These are phyloP conservation scores for Hypoxylon perforatum DNA, from an alignment of 495 filamentous ascomycete genomes.

Conservation along the genomic window DNA sequence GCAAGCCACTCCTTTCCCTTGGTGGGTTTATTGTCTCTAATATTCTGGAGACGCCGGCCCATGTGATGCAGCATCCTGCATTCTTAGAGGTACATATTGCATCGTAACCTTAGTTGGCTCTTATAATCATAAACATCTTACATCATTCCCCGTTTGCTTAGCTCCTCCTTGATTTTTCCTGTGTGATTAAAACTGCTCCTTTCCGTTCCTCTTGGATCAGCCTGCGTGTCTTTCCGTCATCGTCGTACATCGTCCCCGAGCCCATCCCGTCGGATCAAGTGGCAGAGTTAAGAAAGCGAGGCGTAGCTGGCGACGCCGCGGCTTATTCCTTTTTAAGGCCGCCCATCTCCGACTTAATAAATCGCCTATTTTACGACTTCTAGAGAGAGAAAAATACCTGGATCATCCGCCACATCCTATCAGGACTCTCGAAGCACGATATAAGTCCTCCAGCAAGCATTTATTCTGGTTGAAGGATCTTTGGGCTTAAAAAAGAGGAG, in stretches of 20 bases:
- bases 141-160: constrained; percentile 29
- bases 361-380: constrained; percentile 7
- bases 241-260: constrained; percentile 4
- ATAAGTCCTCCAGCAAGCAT: constrained; percentile 2
- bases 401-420: constrained; percentile 16
- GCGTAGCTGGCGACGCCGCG: constrained; percentile 27
- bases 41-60: constrained; percentile 41
- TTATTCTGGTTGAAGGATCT: constrained; percentile 30
- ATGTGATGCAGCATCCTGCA: constrained; percentile 38
- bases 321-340: constrained; percentile 22
- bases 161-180: constrained; percentile 20
- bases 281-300: constrained; percentile 16
- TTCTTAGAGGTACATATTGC: constrained; percentile 27
- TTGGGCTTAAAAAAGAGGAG: constrained; percentile 19
- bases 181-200: constrained; percentile 27
- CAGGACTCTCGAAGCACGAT: constrained; percentile 22
- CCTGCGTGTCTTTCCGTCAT: constrained; percentile 12
- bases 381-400: constrained; percentile 14
- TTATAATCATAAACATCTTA: constrained; percentile 39
- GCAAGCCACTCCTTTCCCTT: constrained; percentile 41
- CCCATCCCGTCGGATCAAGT: constrained; percentile 14
- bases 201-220: constrained; percentile 28
- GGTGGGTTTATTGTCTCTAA: constrained; percentile 36
- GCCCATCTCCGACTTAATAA: constrained; percentile 18
- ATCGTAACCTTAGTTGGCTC: constrained; percentile 37